These are phyloP conservation scores for Exserohilum rostratum DNA, from an alignment of 2,329 filamentous ascomycete genomes.

Conservation along the genomic window DNA sequence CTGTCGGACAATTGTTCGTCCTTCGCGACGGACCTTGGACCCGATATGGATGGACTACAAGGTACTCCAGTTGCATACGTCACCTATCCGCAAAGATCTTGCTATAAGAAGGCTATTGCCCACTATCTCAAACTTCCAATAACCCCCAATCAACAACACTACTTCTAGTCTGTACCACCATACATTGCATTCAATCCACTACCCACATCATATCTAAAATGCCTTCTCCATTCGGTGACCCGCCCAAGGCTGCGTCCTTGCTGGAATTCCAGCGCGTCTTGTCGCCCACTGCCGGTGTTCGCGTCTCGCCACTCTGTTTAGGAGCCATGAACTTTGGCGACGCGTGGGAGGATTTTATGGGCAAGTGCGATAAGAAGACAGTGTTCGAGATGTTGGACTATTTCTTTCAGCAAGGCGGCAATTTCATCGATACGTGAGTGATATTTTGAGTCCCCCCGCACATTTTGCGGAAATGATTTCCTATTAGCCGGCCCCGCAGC, in stretches of 20 bases:
- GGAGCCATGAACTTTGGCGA: slow-evolving; percentile 63
- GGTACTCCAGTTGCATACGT: slow-evolving; percentile 4
- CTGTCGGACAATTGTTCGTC: background rate
- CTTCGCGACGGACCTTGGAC: background rate
- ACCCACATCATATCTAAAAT: slow-evolving; percentile 10
- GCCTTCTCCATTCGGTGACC: slow-evolving; percentile 34
- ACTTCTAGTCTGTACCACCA: background rate
- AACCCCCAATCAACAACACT: background rate
- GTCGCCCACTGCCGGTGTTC: slow-evolving; percentile 57
- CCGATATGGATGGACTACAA: slow-evolving; percentile 2
- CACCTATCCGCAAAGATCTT: slow-evolving; percentile 4
- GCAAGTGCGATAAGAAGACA: slow-evolving; percentile 53
- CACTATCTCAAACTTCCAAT: background rate
- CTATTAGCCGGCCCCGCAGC: too few species aligned
- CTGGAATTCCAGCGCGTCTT: slow-evolving; percentile 61
- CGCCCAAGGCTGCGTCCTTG: slow-evolving; percentile 42
- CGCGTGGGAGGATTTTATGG: slow-evolving; percentile 52
- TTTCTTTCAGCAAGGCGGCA: slow-evolving; percentile 57
- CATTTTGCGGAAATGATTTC: background rate
- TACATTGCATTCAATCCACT: background rate
- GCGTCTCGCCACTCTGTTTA: slow-evolving; percentile 61
- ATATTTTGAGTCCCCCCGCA: background rate
- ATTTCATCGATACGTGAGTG: slow-evolving; percentile 58
- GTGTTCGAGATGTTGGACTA: slow-evolving; percentile 56
- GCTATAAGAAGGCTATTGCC: slow-evolving; percentile 6